Percentiles rank a stretch among this genome's conserved stretches.
These are phyloP conservation scores for Kodamaea kaohsiungensis DNA, from an alignment of 805 yeast species.

Conservation along the genomic window DNA sequence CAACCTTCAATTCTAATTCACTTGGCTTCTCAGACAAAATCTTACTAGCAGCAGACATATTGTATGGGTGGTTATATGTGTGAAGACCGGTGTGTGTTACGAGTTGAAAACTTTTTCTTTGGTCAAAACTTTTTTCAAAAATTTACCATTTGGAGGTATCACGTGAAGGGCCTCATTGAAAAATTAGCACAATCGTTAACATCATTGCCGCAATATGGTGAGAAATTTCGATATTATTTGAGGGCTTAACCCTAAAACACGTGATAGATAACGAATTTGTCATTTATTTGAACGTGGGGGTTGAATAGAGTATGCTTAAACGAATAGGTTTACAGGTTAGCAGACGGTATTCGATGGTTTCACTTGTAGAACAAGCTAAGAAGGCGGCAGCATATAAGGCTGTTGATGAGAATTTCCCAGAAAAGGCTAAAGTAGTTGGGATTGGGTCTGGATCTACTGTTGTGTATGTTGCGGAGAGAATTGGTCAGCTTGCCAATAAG, in stretches of 20 bases:
- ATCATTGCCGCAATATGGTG: too few species aligned
- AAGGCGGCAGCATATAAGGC: constrained; percentile 89
- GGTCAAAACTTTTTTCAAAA: constrained; percentile 13
- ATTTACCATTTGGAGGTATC: not conserved
- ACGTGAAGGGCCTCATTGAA: too few species aligned
- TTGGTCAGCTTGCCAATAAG: constrained; percentile 66
- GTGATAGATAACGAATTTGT: not conserved
- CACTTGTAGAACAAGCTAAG: constrained; percentile 74
- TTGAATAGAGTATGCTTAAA: not conserved
- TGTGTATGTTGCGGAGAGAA: constrained; percentile 92
- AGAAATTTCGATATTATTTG: too few species aligned
- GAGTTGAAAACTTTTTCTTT: constrained; percentile 9
- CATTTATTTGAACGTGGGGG: not conserved
- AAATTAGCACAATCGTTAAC: too few species aligned
- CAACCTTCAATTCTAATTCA: constrained; percentile 99
- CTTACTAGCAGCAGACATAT: constrained; percentile 97
- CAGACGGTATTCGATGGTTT: constrained; percentile 12
- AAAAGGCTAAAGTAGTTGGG: constrained; percentile 74
- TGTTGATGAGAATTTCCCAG: constrained; percentile 81
- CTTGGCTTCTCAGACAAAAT: constrained; percentile 93
- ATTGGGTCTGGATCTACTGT: constrained; percentile 98
- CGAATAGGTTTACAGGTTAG: not conserved
- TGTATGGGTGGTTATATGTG: constrained; percentile 21
- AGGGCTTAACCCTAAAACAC: not conserved
- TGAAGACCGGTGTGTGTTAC: constrained; percentile 8